Percentiles rank a stretch among this genome's conserved stretches.
Evolutionary conservation across 306 rosid species (phyloP).

Genomic region (Macrotyloma uniflorum): DNA sequence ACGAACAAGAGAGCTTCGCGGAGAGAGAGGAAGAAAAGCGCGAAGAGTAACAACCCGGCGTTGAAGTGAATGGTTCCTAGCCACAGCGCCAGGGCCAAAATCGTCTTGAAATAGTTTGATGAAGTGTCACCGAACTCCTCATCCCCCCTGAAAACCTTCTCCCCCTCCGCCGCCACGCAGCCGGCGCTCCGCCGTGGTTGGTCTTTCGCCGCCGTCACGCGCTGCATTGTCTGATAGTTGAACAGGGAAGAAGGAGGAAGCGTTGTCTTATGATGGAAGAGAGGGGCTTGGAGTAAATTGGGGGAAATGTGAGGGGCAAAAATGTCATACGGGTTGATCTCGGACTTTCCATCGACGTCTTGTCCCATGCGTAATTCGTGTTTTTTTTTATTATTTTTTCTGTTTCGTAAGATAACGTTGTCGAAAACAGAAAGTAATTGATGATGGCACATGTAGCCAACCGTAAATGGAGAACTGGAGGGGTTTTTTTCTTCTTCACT

Average conservation of each 20-base stretch:
- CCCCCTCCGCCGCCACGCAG: neutral
- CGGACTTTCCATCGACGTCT: neutral
- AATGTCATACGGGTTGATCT: neutral
- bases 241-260: no score
- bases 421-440: neutral
- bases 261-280: neutral
- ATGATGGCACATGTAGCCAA: neutral
- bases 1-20: slow-evolving; percentile 67
- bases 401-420: neutral
- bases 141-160: slow-evolving; percentile 43
- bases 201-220: neutral
- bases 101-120: slow-evolving; percentile 31
- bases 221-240: neutral
- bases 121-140: slow-evolving; percentile 41
- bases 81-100: slow-evolving; percentile 65
- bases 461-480: neutral
- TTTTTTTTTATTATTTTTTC: neutral
- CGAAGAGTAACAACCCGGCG: slow-evolving; percentile 46
- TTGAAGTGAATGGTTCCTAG: slow-evolving; percentile 77
- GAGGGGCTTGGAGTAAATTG: neutral
- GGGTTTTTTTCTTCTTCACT: no score
- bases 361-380: neutral
- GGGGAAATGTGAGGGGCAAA: neutral
- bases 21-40: slow-evolving; percentile 66
- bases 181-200: neutral